Evolutionary conservation across 306 rosid genomes (phyloP).

Genomic region (Trichosanthes cucumerina): DNA sequence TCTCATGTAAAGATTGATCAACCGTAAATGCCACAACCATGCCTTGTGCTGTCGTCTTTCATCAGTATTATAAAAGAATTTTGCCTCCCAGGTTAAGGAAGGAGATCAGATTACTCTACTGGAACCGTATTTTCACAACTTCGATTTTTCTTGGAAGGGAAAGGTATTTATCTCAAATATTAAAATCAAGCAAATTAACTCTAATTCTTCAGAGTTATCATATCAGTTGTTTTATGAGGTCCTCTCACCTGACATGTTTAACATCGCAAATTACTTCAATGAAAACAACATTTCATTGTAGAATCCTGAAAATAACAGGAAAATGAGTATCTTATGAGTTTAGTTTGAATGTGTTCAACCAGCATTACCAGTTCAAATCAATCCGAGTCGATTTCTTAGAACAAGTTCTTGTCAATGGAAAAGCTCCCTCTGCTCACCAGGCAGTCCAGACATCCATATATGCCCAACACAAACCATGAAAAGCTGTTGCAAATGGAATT

Average conservation of each 20-base stretch:
- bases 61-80: not conserved
- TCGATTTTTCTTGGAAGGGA: conserved; percentile 59
- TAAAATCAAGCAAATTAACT: not conserved
- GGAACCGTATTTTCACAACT: conserved; percentile 49
- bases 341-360: conserved; percentile 12
- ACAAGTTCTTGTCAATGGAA: conserved; percentile 83
- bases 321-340: not conserved
- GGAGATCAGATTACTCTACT: conserved; percentile 73
- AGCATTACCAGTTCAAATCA: conserved; percentile 73
- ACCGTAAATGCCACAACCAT: not conserved
- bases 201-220: not conserved
- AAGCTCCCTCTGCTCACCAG: conserved; percentile 51
- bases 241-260: not conserved
- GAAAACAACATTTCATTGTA: not conserved
- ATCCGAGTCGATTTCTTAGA: conserved; percentile 78
- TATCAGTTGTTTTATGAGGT: not conserved
- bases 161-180: conserved; percentile 36
- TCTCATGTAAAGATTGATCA: not conserved
- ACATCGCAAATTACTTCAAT: not conserved
- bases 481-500: not conserved
- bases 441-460: conserved; percentile 49
- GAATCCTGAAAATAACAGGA: not conserved
- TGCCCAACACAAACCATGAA: conserved; percentile 74
- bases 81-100: conserved; percentile 64
- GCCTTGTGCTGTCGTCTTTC: not conserved